Conservation (phyloP, 176 grass and related monocot species). For the Eleusine coracana region DNA sequence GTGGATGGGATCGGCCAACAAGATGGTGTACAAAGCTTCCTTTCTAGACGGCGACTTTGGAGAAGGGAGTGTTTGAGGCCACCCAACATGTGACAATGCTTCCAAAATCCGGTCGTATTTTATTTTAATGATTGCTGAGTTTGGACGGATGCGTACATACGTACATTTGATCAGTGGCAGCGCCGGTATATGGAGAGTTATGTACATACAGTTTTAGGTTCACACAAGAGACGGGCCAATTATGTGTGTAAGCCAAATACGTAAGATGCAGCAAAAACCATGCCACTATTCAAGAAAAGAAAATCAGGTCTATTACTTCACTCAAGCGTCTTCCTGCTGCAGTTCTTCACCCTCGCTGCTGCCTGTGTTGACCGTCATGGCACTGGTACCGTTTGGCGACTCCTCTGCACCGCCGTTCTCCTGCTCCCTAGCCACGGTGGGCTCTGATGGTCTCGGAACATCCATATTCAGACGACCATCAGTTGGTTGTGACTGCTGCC, state of each 20-base stretch:
- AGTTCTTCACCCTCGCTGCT: slow-evolving; percentile 15
- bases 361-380: background rate
- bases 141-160: background rate
- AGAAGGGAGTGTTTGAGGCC: background rate
- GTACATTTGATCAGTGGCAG: background rate
- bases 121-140: background rate
- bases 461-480: slow-evolving; percentile 32
- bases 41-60: background rate
- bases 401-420: background rate
- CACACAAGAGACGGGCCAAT: background rate
- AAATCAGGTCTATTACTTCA: background rate
- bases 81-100: background rate
- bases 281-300: background rate
- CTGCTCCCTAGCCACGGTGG: background rate
- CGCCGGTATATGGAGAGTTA: background rate
- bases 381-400: background rate
- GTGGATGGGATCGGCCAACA: slow-evolving; percentile 5
- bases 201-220: background rate
- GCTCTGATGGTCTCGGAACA: slow-evolving; percentile 21
- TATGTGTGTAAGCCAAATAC: background rate
- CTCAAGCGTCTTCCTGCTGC: slow-evolving; percentile 15
- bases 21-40: background rate
- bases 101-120: background rate
- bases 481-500: slow-evolving; percentile 32
- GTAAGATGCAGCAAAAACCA: background rate